Evolutionary conservation across 192 early-diverging fungal genomes (phyloP), one percentile per base, ranked within the genome.

Genomic region (Coemansia sp.): DNA sequence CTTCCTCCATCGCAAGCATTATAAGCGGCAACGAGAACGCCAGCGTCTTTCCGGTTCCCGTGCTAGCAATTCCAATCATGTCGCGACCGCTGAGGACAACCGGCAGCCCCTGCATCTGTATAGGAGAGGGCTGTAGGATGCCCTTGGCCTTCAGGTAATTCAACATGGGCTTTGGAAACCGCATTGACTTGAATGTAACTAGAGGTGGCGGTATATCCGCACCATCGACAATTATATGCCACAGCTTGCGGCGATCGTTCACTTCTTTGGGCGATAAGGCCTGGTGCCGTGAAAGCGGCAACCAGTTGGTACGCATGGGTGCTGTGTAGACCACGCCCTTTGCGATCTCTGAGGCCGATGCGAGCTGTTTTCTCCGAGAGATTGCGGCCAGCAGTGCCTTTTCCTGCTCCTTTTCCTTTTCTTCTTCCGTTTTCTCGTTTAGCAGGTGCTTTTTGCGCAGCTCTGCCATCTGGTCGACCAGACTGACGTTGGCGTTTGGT

Each of bases 61-160:
- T 97, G 68, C 97, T 96, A 0, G 96, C 95, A 82, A 94, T 94
- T 11, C 94, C 95, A 72, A 99, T 97, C 96, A 99, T 99, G 65
- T 97, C 96, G 38, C 96, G 75, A 10, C 96, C 96, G 25, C 87
- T 83, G 13, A 99, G 75, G 8, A 89, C 93, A 1, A 93, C 93
- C 1, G 96, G 96, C 41, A 99, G 67, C n/a, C 96, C 96, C 68
- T 97, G 94, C 64, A 97, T 87, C 75, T 99, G 95, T 85, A 99
- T 99, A 11, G 95, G 94, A 25, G 96, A 95, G 9, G 96, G 96
- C 57, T 86, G 81, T n/a, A 84, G 70, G 56, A 99, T 99, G 6
- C 86, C 87, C 66, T 95, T 95, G 7, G 76, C 72, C 65, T 87
- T 84, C 32, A 99, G 83, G 61, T 94, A 92, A 14, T 87, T 80